These are phyloP conservation scores for Yarrowia osloensis DNA, from an alignment of 805 yeast species.

Conservation along the genomic window DNA sequence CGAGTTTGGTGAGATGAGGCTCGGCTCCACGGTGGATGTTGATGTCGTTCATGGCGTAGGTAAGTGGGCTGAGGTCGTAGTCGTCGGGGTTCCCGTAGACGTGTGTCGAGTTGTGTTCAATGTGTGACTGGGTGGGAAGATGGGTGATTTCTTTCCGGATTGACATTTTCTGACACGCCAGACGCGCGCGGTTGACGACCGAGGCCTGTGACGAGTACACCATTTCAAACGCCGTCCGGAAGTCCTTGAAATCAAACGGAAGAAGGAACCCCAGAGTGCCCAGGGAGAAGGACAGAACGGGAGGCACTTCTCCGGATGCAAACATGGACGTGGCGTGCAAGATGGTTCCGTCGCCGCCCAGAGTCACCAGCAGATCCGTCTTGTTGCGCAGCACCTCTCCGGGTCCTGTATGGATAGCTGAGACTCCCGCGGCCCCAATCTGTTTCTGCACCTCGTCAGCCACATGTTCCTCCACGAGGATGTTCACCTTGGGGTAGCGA, in stretches of 20 bases:
- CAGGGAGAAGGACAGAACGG: conserved; percentile 81
- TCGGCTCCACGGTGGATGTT: conserved; percentile 84
- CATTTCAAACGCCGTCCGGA: conserved; percentile 58
- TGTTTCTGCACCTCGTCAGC: conserved; percentile 60
- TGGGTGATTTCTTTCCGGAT: conserved; percentile 30
- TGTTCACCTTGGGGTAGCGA: conserved; percentile 69
- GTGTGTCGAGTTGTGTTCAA: conserved; percentile 17
- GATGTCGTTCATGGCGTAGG: conserved; percentile 91
- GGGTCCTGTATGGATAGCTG: conserved; percentile 57
- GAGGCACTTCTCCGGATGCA: conserved; percentile 69
- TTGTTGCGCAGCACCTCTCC: conserved; percentile 58
- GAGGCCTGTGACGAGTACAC: conserved; percentile 70
- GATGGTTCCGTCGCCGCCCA: conserved; percentile 98
- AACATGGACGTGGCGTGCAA: conserved; percentile 80
- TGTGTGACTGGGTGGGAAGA: conserved; percentile 5
- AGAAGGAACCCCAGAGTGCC: conserved; percentile 89
- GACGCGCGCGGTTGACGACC: conserved; percentile 73
- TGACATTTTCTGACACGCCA: conserved; percentile 59
- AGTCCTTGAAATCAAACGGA: conserved; percentile 77
- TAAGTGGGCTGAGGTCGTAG: conserved; percentile 40
- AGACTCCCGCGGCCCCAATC: conserved; percentile 30
- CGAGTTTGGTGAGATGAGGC: conserved; percentile 81
- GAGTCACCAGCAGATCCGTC: conserved; percentile 78
- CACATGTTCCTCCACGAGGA: conserved; percentile 74
- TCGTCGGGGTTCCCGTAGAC: conserved; percentile 26